Conservation (phyloP, 148 eudicot species). For the Persicaria tinctoria region DNA sequence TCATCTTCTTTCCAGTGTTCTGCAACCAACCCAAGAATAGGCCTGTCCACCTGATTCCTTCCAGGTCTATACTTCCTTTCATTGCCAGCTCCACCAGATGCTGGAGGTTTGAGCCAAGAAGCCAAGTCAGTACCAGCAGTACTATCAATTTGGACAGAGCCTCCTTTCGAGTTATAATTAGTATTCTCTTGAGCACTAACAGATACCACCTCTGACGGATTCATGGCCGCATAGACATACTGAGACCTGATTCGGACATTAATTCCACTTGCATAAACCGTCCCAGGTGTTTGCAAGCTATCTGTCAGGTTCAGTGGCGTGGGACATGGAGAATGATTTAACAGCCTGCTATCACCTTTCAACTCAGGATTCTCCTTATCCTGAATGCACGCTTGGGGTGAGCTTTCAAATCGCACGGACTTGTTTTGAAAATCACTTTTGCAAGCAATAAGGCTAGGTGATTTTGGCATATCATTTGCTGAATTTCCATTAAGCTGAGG, state of each 20-base stretch:
- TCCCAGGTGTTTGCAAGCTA: constrained; percentile 94
- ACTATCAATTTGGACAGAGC: not conserved
- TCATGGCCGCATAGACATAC: constrained; percentile 49
- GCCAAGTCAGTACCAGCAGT: constrained; percentile 41
- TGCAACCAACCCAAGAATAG: constrained; percentile 72
- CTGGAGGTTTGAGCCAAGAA: constrained; percentile 50
- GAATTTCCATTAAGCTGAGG: not conserved
- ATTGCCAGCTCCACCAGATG: constrained; percentile 17
- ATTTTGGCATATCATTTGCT: constrained; percentile 13
- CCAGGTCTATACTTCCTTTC: constrained; percentile 25
- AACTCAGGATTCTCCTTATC: constrained; percentile 24
- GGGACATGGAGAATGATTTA: constrained; percentile 58
- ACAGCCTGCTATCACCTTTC: constrained; percentile 22
- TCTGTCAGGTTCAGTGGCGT: constrained; percentile 61
- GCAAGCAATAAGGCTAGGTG: constrained; percentile 14
- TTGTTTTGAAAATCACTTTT: constrained; percentile 27
- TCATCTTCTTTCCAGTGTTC: constrained; percentile 61
- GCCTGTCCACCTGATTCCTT: constrained; percentile 52
- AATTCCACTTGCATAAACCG: constrained; percentile 60
- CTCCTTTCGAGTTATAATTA: constrained; percentile 18
- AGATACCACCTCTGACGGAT: constrained; percentile 16
- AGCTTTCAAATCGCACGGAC: constrained; percentile 34
- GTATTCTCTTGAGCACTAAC: constrained; percentile 18
- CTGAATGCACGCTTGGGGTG: constrained; percentile 39
- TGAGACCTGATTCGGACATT: constrained; percentile 66